These are phyloP conservation scores for Coemansia sp. DNA, from an alignment of 192 early-diverging fungal genomes.

Conservation along the genomic window DNA sequence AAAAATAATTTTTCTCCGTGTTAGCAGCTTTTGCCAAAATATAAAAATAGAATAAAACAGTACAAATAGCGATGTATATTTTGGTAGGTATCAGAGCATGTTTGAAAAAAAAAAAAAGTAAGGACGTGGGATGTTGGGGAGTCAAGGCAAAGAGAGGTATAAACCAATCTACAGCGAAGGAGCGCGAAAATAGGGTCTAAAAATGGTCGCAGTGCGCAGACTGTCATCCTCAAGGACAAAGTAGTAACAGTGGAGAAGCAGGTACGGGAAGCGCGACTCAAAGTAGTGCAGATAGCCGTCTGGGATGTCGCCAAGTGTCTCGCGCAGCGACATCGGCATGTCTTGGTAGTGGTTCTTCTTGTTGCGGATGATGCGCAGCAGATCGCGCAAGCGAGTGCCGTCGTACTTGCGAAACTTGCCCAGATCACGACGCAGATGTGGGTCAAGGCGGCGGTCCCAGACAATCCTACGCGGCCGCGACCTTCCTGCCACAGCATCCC, in stretches of 20 bases:
- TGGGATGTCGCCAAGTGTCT: conserved; percentile 78
- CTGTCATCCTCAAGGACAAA: conserved; percentile 67
- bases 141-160: neutral
- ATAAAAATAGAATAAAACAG: too few relatives aligned
- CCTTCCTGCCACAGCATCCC: conserved; percentile 13
- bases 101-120: neutral
- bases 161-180: conserved; percentile 25
- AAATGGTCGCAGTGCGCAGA: conserved; percentile 63
- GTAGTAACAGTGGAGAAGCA: conserved; percentile 88
- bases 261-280: conserved; percentile 81
- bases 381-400: conserved; percentile 75
- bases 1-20: too few relatives aligned
- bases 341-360: conserved; percentile 99
- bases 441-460: conserved; percentile 54
- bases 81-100: neutral
- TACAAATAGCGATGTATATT: neutral
- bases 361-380: conserved; percentile 88
- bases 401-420: conserved; percentile 95
- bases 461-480: conserved; percentile 20
- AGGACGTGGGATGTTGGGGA: too few relatives aligned
- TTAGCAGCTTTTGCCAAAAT: too few relatives aligned
- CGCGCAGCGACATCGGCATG: conserved; percentile 71
- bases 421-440: conserved; percentile 71
- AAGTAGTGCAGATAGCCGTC: conserved; percentile 89
- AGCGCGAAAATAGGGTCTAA: conserved; percentile 65